Percentiles rank a stretch among this genome's conserved stretches.
These are phyloP conservation scores for Themeda triandra DNA, from an alignment of 176 grass and related monocot species.

Conservation along the genomic window DNA sequence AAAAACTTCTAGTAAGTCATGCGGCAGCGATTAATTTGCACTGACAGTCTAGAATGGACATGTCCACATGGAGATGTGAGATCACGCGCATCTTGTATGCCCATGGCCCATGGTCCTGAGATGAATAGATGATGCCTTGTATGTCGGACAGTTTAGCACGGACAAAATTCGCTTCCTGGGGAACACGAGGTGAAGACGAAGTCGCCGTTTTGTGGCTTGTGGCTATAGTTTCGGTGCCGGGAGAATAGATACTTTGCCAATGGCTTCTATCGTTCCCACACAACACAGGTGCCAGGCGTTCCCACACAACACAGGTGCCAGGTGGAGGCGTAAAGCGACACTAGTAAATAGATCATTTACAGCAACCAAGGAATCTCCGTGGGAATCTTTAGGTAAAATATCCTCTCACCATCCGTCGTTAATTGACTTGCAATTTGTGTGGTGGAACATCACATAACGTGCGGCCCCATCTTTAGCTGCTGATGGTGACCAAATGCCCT, in stretches of 20 bases:
- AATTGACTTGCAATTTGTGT: not conserved
- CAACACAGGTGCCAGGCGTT: not conserved
- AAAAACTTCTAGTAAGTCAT: not conserved
- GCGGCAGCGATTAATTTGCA: not conserved
- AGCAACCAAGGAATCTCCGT: not conserved
- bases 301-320: not conserved
- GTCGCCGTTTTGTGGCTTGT: not conserved
- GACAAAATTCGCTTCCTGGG: not conserved
- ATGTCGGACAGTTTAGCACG: not conserved
- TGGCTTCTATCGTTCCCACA: not conserved
- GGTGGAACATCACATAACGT: constrained; percentile 9
- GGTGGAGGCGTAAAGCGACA: not conserved
- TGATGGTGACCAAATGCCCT: not conserved
- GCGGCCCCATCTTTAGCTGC: not conserved
- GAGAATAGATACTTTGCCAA: constrained; percentile 2
- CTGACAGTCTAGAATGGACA: not conserved
- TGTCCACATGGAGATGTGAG: not conserved
- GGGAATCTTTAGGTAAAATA: not conserved
- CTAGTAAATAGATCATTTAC: not conserved
- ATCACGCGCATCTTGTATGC: not conserved
- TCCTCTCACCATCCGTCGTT: not conserved
- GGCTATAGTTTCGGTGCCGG: not conserved
- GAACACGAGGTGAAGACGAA: not conserved
- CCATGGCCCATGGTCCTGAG: not conserved
- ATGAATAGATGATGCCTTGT: not conserved